A percentile compares a stretch with the other conserved stretches of the same genome.
phyloP scores from a whole-genome alignment of 108 stramenopile genomes.

The Nitzschia inconspicua region DNA sequence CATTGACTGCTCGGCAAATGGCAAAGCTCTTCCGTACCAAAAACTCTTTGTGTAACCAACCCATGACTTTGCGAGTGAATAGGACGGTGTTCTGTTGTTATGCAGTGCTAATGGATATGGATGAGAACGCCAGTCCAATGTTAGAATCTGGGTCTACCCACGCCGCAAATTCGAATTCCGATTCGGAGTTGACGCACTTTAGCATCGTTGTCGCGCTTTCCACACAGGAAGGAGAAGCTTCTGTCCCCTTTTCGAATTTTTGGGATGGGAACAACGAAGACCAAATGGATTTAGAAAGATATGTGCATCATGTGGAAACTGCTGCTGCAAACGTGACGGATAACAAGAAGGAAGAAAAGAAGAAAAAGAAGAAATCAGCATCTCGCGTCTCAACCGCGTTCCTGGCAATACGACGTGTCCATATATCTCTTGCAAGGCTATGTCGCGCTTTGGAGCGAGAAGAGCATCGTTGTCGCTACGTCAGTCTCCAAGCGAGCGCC shows the following conservation, averaged over 20 bases:
- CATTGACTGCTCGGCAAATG: slow-evolving; percentile 65
- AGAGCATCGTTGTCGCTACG: slow-evolving; percentile 71
- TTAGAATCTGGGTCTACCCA: neutral
- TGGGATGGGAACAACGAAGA: slow-evolving; percentile 10
- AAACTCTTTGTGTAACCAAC: slow-evolving; percentile 69
- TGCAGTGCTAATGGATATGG: slow-evolving; percentile 59
- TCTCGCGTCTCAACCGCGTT: slow-evolving; percentile 32
- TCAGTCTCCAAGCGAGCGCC: slow-evolving; percentile 55
- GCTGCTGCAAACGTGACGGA: neutral
- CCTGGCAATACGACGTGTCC: slow-evolving; percentile 55
- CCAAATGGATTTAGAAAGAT: slow-evolving; percentile 24
- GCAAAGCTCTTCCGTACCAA: slow-evolving; percentile 87
- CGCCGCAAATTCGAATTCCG: neutral
- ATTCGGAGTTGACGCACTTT: slow-evolving; percentile 43
- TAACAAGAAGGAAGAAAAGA: slow-evolving; percentile 12
- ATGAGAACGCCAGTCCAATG: neutral
- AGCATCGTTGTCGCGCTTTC: slow-evolving; percentile 75
- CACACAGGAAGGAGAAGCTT: slow-evolving; percentile 21
- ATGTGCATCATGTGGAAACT: slow-evolving; percentile 9
- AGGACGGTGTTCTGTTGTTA: slow-evolving; percentile 82
- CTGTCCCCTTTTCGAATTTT: slow-evolving; percentile 18
- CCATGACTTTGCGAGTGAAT: slow-evolving; percentile 72
- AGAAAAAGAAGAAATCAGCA: neutral
- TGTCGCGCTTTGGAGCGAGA: slow-evolving; percentile 76
- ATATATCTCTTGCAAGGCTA: slow-evolving; percentile 65